Evolutionary conservation across 2,329 filamentous ascomycete species (phyloP).

Genomic region (Cladosporium phlei): DNA sequence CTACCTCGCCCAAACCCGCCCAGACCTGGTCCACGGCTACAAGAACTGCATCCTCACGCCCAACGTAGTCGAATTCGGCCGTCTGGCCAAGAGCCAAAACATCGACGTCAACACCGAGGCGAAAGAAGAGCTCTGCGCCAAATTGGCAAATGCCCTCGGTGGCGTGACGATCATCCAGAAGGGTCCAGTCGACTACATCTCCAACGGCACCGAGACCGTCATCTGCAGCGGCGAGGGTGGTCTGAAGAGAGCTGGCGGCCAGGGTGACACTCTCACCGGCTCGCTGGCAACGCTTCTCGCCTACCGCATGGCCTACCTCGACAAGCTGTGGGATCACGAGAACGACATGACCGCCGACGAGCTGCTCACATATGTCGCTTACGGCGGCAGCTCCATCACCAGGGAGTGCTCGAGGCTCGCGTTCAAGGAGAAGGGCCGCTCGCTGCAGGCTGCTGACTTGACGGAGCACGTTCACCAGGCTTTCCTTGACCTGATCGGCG

Average conservation of each 20-base stretch:
- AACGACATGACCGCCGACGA: slow-evolving; percentile 53
- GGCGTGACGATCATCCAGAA: slow-evolving; percentile 93
- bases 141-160: slow-evolving; percentile 69
- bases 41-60: slow-evolving; percentile 82
- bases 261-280: slow-evolving; percentile 92
- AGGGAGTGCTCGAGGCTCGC: slow-evolving; percentile 85
- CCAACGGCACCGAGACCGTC: slow-evolving; percentile 70
- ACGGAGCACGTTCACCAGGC: slow-evolving; percentile 83
- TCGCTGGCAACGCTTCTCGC: slow-evolving; percentile 81
- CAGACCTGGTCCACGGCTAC: slow-evolving; percentile 75
- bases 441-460: slow-evolving; percentile 86
- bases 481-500: slow-evolving; percentile 76
- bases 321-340: slow-evolving; percentile 68
- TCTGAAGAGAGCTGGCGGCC: slow-evolving; percentile 83
- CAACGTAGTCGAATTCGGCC: slow-evolving; percentile 87
- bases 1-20: slow-evolving; percentile 68
- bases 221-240: slow-evolving; percentile 75
- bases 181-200: slow-evolving; percentile 75
- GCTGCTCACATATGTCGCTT: slow-evolving; percentile 70
- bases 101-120: slow-evolving; percentile 54
- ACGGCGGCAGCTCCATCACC: slow-evolving; percentile 81
- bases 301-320: slow-evolving; percentile 82
- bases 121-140: slow-evolving; percentile 57
- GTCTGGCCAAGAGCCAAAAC: slow-evolving; percentile 70
- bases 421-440: slow-evolving; percentile 78